phyloP scores from a whole-genome alignment of 2,329 filamentous ascomycete genomes.

The Fusarium poae region DNA sequence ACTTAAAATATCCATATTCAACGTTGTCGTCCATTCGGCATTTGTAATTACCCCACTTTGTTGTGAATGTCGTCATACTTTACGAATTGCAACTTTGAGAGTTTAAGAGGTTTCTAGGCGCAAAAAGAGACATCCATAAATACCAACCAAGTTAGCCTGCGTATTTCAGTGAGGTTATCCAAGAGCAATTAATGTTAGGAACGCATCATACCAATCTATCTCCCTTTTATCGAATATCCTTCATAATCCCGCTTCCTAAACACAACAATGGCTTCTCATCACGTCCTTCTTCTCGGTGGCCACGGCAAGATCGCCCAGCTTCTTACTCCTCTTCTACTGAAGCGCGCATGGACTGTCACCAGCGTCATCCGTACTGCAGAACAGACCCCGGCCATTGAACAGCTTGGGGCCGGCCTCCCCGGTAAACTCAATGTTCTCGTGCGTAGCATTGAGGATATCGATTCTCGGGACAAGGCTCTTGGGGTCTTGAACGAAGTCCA shows the following conservation, averaged over 20 bases:
- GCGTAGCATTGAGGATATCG: conserved; percentile 78
- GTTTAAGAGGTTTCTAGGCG: neutral
- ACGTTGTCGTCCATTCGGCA: conserved; percentile 26
- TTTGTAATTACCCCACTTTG: conserved; percentile 41
- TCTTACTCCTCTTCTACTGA: conserved; percentile 81
- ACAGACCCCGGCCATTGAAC: conserved; percentile 73
- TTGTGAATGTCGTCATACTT: conserved; percentile 39
- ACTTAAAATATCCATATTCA: conserved; percentile 1
- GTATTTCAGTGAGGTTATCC: neutral
- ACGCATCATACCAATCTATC: neutral
- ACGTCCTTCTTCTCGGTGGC: conserved; percentile 82
- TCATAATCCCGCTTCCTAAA: neutral
- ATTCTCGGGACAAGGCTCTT: conserved; percentile 71
- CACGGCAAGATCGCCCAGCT: conserved; percentile 83
- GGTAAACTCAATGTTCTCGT: conserved; percentile 78
- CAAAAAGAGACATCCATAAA: conserved; percentile 10
- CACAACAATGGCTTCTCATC: conserved; percentile 54
- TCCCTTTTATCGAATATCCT: neutral
- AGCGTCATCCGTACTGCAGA: conserved; percentile 81
- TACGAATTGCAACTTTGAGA: conserved; percentile 4
- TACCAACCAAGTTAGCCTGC: neutral
- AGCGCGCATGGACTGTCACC: conserved; percentile 81
- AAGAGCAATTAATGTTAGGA: neutral
- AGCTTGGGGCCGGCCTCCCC: conserved; percentile 68
- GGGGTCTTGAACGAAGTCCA: conserved; percentile 71